phyloP scores from a whole-genome alignment of 83 land plant genomes.

The Picea abies region DNA sequence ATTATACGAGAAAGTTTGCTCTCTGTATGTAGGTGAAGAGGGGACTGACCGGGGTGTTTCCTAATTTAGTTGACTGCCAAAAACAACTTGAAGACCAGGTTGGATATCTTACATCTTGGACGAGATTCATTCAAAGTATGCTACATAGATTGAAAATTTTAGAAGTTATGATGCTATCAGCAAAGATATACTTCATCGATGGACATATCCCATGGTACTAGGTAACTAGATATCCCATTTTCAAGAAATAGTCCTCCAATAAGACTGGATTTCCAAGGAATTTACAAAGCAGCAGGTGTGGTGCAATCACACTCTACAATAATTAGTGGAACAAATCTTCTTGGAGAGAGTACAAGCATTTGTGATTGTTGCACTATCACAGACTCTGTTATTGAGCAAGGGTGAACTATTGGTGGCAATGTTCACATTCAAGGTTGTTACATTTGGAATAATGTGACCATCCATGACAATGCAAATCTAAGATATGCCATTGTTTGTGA shows the following conservation, averaged over 20 bases:
- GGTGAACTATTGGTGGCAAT: constrained; percentile 83
- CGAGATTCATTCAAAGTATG: constrained; percentile 83
- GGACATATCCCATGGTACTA: constrained; percentile 94
- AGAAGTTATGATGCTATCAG: constrained; percentile 89
- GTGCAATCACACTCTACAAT: no score
- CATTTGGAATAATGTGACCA: constrained; percentile 85
- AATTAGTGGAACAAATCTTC: no score
- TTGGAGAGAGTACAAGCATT: no score
- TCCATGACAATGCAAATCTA: constrained; percentile 72
- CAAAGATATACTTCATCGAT: constrained; percentile 92
- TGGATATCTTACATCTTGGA: no score
- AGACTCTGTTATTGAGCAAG: constrained; percentile 82
- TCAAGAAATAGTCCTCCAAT: constrained; percentile 39
- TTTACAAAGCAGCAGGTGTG: constrained; percentile 78
- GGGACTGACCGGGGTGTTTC: no score
- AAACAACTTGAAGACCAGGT: no score
- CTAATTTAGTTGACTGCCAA: no score
- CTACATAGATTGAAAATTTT: constrained; percentile 86
- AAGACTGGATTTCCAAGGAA: constrained; percentile 68
- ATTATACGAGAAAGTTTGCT: no score
- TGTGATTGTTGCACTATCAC: constrained; percentile 50
- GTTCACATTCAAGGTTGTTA: constrained; percentile 85
- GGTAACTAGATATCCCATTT: constrained; percentile 82
- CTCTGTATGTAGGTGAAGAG: no score
- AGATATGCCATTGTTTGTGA: constrained; percentile 85